Evolutionary conservation across 148 eudicot genomes (phyloP), one percentile per base, ranked within the genome.

Genomic region (Amaranthus hypochondriacus): DNA sequence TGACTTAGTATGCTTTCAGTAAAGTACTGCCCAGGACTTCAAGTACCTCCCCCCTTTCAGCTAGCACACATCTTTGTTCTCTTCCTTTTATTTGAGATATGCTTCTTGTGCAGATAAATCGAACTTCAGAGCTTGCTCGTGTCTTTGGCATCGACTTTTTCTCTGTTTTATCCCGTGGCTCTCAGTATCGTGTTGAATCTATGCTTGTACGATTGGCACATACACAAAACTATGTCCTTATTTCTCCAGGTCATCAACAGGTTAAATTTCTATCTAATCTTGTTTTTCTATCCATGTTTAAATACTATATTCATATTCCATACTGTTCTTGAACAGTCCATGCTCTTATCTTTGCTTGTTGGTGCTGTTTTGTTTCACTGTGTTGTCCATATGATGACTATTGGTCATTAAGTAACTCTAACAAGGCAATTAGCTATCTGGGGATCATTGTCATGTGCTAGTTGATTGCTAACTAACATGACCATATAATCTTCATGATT

Each of bases 131-230:
- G 78, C 98, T 95, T 77, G 93, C 98, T 62, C 96, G 98, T 73
- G 88, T 95, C 53, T 95, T 95, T 78, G 98, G 98, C 50, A 92
- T 95, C 54, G 98, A 95, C 75, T 95, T 95, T 73, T 95, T 92
- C 77, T 92, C 99, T 70, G 99, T 95, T 76, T 85, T 95, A 71
- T 92, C 97, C 69, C 96, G 99, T 74, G 98, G 99, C 78, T 95
- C 99, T 56, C 99, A 95, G 81, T 95, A 88, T 75, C 99, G 99
- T 77, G 98, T 94, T 70, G 98, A 94, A 82, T 95, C 99, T 47
- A 95, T 92, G 99, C 84, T 94, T 62, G 71, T 92, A 76, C 84
- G 99, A 71, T 80, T 92, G 87, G 97, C 96, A 9, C 99, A 87
- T 73, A 80, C 89, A 56, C 99, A 92, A 81, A 95, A 92, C 61